Conservation (phyloP, 306 rosid genomes). For the Gleditsia sinensis region DNA sequence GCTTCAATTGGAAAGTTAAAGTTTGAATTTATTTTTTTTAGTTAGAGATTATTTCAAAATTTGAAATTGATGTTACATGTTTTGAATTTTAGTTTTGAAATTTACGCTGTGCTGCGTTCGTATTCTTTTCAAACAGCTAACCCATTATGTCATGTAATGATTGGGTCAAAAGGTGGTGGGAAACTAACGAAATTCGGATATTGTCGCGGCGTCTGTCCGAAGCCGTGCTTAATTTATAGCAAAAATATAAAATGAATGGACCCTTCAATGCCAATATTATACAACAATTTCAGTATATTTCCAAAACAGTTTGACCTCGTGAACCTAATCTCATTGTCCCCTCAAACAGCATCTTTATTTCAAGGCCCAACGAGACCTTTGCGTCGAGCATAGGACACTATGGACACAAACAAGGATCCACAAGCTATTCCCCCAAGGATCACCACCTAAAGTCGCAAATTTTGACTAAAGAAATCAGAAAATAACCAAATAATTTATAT, state of each 20-base stretch:
- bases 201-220: neutral
- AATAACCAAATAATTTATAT: neutral
- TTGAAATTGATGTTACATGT: no score
- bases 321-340: constrained; percentile 9
- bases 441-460: constrained; percentile 63
- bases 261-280: neutral
- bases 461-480: constrained; percentile 15
- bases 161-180: neutral
- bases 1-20: neutral
- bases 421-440: constrained; percentile 60
- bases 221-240: neutral
- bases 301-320: neutral
- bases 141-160: constrained; percentile 8
- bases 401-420: constrained; percentile 56
- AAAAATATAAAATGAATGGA: neutral
- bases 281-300: neutral
- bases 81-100: no score
- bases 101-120: neutral
- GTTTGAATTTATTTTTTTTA: no score
- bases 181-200: constrained; percentile 2
- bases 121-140: neutral
- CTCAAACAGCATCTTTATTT: constrained; percentile 30
- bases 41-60: no score
- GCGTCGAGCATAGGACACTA: constrained; percentile 78
- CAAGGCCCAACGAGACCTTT: constrained; percentile 92